Base-by-base conservation (phyloP, 2,329 filamentous ascomycete species). In the Pseudogymnoascus verrucosus region DNA sequence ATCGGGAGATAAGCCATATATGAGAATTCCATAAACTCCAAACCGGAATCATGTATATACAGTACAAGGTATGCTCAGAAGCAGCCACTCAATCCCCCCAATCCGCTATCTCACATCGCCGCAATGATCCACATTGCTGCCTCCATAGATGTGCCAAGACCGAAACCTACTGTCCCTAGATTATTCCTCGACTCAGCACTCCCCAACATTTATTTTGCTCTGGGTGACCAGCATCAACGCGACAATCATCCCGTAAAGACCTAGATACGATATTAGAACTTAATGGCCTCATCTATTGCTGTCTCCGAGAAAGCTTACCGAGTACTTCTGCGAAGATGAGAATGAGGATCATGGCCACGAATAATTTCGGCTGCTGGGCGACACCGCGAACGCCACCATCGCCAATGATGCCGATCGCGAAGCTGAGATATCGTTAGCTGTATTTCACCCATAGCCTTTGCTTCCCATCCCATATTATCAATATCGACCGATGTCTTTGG, bases 191-290 rank as follows among this genome's bases (percentile, higher is more conserved):
- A 12, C 26, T 57, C 26, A 57, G 21, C 67, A 68, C 19, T 64
- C 26, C 37, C 69, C 75, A 70, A 81, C 82, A 71, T 85, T 83
- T 69, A 84, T 78, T 62, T 78, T 78, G 36, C 88, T 89, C 82
- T 93, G 93, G 68, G 93, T 96, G 88, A 97, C 96, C 92, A 98
- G 96, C 76, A 98, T 87, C 74, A 98, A 88, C 67, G 93, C 93
- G 69, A 98, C 93, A 76, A 98, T 98, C 73, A 98, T 84, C 77
- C 93, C 93, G 82, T 98, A 98, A 63, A 98, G 90, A 92, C 92
- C 90, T 93, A 66, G 7, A 36, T 37, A 14, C 3, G 26, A 19
- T 12, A 57, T 57, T 57, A 57, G 47, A 57, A 34, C n/a, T 31
- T 3, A 26, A 2, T 31, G 11, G n/a, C 26, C 47, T 7, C 26